Conservation (phyloP, 2,329 filamentous ascomycete species). For the Talaromyces sp. region DNA sequence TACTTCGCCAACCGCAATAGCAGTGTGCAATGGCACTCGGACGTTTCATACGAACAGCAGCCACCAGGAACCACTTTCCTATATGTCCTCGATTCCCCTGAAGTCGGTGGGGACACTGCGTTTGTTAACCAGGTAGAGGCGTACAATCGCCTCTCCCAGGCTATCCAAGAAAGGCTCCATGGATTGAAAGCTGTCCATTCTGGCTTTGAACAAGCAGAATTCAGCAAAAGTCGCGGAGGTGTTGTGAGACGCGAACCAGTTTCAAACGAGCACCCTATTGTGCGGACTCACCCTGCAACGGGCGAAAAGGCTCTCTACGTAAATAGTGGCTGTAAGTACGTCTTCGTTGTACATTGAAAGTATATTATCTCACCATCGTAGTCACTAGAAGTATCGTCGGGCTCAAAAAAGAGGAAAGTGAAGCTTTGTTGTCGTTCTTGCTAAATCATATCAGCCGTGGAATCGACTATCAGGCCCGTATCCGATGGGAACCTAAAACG, state of each 20-base stretch:
- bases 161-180: constrained; percentile 25
- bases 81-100: constrained; percentile 22
- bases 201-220: constrained; percentile 24
- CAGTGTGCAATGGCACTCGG: constrained; percentile 22
- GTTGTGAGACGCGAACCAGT: constrained; percentile 29
- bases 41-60: constrained; percentile 26
- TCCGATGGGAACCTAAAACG: constrained; percentile 24
- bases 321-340: constrained; percentile 29
- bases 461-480: constrained; percentile 22
- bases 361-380: background rate
- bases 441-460: constrained; percentile 18
- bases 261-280: constrained; percentile 28
- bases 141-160: constrained; percentile 26
- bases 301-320: constrained; percentile 32
- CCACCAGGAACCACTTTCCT: constrained; percentile 27
- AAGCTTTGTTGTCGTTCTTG: constrained; percentile 38
- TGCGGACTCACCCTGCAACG: constrained; percentile 32
- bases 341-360: background rate
- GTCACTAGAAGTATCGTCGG: constrained; percentile 33
- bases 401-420: constrained; percentile 40
- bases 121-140: constrained; percentile 26
- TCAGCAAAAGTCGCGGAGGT: constrained; percentile 15
- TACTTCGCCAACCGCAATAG: constrained; percentile 28
- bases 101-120: constrained; percentile 28
- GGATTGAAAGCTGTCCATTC: constrained; percentile 27